Conservation (phyloP, 805 yeast species). For the Barnettozyma vustinii region DNA sequence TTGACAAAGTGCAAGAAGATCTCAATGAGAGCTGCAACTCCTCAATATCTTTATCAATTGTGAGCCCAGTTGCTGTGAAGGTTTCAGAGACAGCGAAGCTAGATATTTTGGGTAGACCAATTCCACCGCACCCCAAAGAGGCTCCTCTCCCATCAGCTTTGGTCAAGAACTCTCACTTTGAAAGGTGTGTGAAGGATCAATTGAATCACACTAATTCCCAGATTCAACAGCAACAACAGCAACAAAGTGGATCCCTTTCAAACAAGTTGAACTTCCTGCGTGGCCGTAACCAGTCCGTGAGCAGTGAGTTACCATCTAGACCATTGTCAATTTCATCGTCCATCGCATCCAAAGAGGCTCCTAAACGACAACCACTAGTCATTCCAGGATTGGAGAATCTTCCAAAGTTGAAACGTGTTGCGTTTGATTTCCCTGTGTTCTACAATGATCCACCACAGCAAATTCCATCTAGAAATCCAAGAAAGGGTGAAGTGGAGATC, state of each 20-base stretch:
- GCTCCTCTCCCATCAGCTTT: constrained; percentile 48
- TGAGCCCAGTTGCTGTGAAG: background rate
- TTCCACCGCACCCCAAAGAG: constrained; percentile 46
- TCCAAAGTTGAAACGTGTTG: constrained; percentile 52
- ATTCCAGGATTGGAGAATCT: constrained; percentile 39
- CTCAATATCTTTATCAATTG: background rate
- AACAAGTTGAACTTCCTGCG: constrained; percentile 11
- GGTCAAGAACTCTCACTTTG: constrained; percentile 17
- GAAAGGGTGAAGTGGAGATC: constrained; percentile 74
- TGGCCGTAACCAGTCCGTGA: constrained; percentile 6
- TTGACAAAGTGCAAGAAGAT: constrained; percentile 19
- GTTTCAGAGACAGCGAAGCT: constrained; percentile 14
- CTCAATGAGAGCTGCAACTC: background rate
- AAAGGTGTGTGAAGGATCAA: constrained; percentile 3
- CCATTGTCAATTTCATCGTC: constrained; percentile 6
- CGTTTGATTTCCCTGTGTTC: constrained; percentile 73
- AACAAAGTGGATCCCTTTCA: constrained; percentile 6
- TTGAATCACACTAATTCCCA: background rate
- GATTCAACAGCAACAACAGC: constrained; percentile 2
- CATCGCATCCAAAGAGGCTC: background rate
- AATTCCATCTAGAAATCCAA: constrained; percentile 81
- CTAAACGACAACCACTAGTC: background rate
- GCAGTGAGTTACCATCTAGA: constrained; percentile 1
- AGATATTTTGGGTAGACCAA: constrained; percentile 38
- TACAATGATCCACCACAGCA: constrained; percentile 90